Conservation (phyloP, 2,329 filamentous ascomycete species). For the Coleophoma cylindrospora region DNA sequence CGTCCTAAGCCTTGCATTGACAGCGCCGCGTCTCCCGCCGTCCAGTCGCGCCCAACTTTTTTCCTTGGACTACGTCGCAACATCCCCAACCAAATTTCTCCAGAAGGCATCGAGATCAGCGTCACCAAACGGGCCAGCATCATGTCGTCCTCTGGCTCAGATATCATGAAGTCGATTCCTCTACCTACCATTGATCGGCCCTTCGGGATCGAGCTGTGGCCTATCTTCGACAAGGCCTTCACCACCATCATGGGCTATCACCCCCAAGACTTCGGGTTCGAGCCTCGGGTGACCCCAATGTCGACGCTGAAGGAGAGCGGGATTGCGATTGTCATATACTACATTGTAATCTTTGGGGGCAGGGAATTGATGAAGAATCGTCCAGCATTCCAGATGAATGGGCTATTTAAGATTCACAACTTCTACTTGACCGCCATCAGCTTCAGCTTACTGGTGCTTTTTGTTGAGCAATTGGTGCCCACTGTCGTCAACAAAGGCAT, state of each 20-base stretch:
- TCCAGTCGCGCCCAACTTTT: neutral
- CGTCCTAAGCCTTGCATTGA: neutral
- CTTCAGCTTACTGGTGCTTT: slow-evolving; percentile 73
- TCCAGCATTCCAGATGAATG: slow-evolving; percentile 79
- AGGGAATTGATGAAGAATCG: slow-evolving; percentile 88
- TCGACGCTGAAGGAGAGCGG: slow-evolving; percentile 82
- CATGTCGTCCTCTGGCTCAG: slow-evolving; percentile 15
- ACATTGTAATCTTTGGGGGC: slow-evolving; percentile 87
- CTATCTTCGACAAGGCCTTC: slow-evolving; percentile 86
- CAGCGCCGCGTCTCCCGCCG: neutral
- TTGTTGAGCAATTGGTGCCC: slow-evolving; percentile 85
- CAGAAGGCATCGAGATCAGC: no score
- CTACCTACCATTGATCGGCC: slow-evolving; percentile 83
- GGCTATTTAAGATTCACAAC: slow-evolving; percentile 94
- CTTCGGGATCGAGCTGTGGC: slow-evolving; percentile 89
- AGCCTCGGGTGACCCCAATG: slow-evolving; percentile 77
- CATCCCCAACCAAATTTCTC: neutral
- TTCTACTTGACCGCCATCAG: slow-evolving; percentile 87
- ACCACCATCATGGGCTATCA: slow-evolving; percentile 74
- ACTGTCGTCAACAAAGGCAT: slow-evolving; percentile 75
- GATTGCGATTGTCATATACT: slow-evolving; percentile 82
- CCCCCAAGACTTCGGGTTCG: slow-evolving; percentile 80
- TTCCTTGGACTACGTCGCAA: neutral
- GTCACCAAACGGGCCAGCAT: neutral
- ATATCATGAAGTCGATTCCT: slow-evolving; percentile 47